Conservation (phyloP, 2,329 filamentous ascomycete species). For the Aspergillus jensenii region DNA sequence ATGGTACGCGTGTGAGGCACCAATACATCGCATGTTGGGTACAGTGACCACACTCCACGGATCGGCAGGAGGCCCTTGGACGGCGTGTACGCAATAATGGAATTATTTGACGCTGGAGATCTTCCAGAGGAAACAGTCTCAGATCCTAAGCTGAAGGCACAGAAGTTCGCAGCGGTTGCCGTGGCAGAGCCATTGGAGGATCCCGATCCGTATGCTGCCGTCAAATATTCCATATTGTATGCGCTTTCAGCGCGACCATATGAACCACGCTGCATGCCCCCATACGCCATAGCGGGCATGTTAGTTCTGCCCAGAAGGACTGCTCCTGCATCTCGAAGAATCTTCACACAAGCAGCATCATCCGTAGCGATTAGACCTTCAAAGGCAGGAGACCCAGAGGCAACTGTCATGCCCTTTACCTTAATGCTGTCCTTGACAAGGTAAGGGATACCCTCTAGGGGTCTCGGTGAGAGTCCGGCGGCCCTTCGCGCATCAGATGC, state of each 20-base stretch:
- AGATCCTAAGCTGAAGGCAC: conserved; percentile 54
- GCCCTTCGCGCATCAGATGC: conserved; percentile 49
- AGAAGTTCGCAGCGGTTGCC: conserved; percentile 52
- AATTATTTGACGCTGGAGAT: conserved; percentile 58
- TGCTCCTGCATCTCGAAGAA: conserved; percentile 51
- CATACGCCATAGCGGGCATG: conserved; percentile 61
- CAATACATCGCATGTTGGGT: conserved; percentile 56
- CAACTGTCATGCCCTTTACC: conserved; percentile 53
- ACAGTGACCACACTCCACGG: conserved; percentile 57
- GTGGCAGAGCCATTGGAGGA: conserved; percentile 59
- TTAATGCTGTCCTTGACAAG: conserved; percentile 61
- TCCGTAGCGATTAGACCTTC: conserved; percentile 49
- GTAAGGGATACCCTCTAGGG: conserved; percentile 58
- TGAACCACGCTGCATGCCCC: conserved; percentile 58
- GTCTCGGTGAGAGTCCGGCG: conserved; percentile 34
- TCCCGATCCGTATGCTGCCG: conserved; percentile 57
- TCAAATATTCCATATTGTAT: conserved; percentile 55
- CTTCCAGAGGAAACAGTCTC: conserved; percentile 60
- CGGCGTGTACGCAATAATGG: conserved; percentile 56
- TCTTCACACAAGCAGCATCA: conserved; percentile 53
- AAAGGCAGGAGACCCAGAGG: conserved; percentile 57
- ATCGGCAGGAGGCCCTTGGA: conserved; percentile 54
- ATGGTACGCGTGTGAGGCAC: conserved; percentile 55
- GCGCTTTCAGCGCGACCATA: conserved; percentile 59
- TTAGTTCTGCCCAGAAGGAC: conserved; percentile 58